Evolutionary conservation across 208 protist genomes (phyloP), one percentile per base, ranked within the genome.

Genomic region (Acanthamoeba triangularis): DNA sequence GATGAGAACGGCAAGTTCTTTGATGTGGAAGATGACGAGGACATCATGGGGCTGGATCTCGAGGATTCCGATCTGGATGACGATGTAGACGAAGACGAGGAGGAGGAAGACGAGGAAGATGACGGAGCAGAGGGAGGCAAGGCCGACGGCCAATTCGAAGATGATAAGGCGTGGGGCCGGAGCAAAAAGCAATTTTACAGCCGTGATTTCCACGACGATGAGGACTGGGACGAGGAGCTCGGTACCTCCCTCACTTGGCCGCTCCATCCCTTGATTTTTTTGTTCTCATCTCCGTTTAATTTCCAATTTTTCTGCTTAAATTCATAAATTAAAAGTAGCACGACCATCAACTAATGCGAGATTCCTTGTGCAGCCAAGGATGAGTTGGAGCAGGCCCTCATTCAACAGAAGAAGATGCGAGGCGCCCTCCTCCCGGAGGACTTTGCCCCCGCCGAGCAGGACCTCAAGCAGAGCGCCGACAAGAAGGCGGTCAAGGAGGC

Each of bases 321-420:
- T n/a, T 5, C 1, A 41, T 41, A 3, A 41, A 41, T 41, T 41
- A 3, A 3, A 3, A 4, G 37, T 41, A 41, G 37, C 37, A 3
- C 37, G 1, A 3, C 49, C 7, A 14, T 37, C 35, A 10, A 7
- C 14, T 8, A 82, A 82, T 35, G 18, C 18, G 1, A 3, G 11
- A 85, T 56, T 85, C 23, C 10, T 20, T 56, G 11, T 69, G 16
- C 59, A 91, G 84, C 84, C 59, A 69, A 91, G 84, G 84, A 91
- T n/a, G 84, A 91, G 37, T 44, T 91, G 84, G 84, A 91, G 84
- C 84, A 91, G 56, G 84, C 84, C n/a, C 49, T 91, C 35, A 69
- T 69, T 44, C 84, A 91, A 33, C 84, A 91, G 25, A 61, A 49
- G 33, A 91, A 69, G 59, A 16, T 72, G 35, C 61, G 59, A 69